Evolutionary conservation across 441 rosid species (phyloP), one percentile per base, ranked within the genome.

Genomic region (Arabidopsis lyrata): DNA sequence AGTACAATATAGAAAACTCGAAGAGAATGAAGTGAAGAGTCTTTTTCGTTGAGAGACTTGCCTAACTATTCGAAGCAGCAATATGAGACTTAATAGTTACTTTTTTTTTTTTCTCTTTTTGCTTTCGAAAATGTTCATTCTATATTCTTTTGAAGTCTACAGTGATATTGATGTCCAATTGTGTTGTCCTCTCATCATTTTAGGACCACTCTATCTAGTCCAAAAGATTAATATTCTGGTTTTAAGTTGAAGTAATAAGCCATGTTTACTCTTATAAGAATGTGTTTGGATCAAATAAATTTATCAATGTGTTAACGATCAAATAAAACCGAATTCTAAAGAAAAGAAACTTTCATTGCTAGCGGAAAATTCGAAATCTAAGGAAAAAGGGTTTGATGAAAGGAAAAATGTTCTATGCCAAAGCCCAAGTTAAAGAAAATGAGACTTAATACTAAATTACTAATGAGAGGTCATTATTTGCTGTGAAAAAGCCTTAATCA

Each of bases 11-110:
- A 42, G 31, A 27, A 15, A 52, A n/a, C 29, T 49, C 31, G 29
- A 29, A 29, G 31, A 29, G 31, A 58, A 66, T 58, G 67, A 47
- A 74, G 38, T 18, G 38, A 50, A 66, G 60, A 58, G 44, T 67
- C 68, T 2, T 67, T 68, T 60, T 60, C 56, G 24, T 52, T 59
- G 56, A 60, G 45, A 41, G 45, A 60, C 27, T 62, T 67, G 63
- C 68, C 68, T 60, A 68, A 75, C 63, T 60, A 68, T 67, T 68
- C 74, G 52, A 60, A 60, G 78, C 63, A 67, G 73, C 78, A 60
- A 67, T 52, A 60, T 42, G 53, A 62, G 69, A 75, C 68, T 60
- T 27, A 32, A 54, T 41, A 32, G 48, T 54, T 73, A 27, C 52
- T 74, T 45, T 61, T 39, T 50, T 15, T 22, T 74, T 45, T 61